Evolutionary conservation across 495 filamentous ascomycete genomes (phyloP).

Genomic region (Aspergillus ostianus): DNA sequence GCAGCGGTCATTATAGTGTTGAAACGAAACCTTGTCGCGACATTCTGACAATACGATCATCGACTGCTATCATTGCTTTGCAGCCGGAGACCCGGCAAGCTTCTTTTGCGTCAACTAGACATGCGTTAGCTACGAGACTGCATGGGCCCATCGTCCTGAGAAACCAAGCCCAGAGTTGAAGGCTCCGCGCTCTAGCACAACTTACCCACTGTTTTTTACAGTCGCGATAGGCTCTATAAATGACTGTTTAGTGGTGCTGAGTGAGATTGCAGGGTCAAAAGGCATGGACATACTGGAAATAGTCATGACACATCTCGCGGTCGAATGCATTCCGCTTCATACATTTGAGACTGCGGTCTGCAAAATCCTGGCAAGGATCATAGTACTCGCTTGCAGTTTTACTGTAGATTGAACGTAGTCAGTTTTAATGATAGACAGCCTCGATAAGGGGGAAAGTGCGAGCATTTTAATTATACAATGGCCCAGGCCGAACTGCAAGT

Average conservation of each 20-base stretch:
- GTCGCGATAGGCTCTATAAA: slow-evolving; percentile 77
- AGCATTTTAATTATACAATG: too few relatives aligned
- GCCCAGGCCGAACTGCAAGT: too few relatives aligned
- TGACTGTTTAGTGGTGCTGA: slow-evolving; percentile 4
- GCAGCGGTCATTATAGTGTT: neutral
- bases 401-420: slow-evolving; percentile 41
- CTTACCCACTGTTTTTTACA: slow-evolving; percentile 94
- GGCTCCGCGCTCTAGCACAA: neutral
- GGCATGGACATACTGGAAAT: slow-evolving; percentile 72
- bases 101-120: slow-evolving; percentile 26
- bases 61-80: neutral
- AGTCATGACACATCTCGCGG: slow-evolving; percentile 83
- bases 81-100: slow-evolving; percentile 1
- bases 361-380: slow-evolving; percentile 94
- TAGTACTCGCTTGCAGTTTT: slow-evolving; percentile 83
- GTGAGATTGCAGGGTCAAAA: slow-evolving; percentile 3
- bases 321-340: slow-evolving; percentile 83
- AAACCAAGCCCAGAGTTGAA: neutral
- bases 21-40: neutral
- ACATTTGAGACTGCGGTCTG: slow-evolving; percentile 78
- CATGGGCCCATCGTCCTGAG: neutral
- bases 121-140: slow-evolving; percentile 7
- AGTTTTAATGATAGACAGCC: slow-evolving; percentile 11
- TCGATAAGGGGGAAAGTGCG: too few relatives aligned
- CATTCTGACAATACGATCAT: neutral